Base-by-base conservation (phyloP, 192 early-diverging fungal genomes). In the Ambispora gerdemannii region DNA sequence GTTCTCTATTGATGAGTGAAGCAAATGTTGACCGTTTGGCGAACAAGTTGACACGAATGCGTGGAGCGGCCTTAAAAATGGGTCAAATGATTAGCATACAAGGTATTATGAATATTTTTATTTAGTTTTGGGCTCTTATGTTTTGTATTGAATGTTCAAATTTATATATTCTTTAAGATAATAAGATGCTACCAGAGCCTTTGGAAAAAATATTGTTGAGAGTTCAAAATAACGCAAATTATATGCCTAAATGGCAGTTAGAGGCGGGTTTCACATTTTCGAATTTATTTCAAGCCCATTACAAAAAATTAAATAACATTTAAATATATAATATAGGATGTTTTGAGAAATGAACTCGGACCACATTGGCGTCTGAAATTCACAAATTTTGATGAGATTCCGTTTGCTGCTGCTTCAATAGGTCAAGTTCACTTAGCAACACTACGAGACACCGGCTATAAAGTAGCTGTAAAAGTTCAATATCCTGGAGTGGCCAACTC, bases 1-100 rank as follows among this genome's bases (percentile, higher is more conserved):
- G 85, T 4, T 87, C 89, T 1, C 66, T 82, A 3, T 83, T 93
- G 71, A 70, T 98, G 38, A 91, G 79, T 56, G 82, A 82, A 11
- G 80, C 80, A 0, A 99, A 96, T 74, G 83, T 97, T 34, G 92
- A 99, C 70, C 86, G 90, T 3, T 78, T 99, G 13, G 94, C 96
- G 4, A 82, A 76, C 47, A 91, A 92, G 63, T 82, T 99, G 19
- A 89, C 93, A 0, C 82, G 82, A 35, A 97, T 99, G 95, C 88
- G 97, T 36, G 97, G 97, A 1, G 97, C 97, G 0, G 97, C 97
- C 4, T 78, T 98, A 17, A 98, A 98, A 72, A 84, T 98, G 35
- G 97, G 95, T 3, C 97, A 98, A 76, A 97, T 98, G 94, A 74
- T 98, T 1, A 92, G 90, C 73, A 98, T 98, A 71, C 97, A 98